Conservation (phyloP, 2,329 filamentous ascomycete species). For the Zymoseptoria ardabiliae region DNA sequence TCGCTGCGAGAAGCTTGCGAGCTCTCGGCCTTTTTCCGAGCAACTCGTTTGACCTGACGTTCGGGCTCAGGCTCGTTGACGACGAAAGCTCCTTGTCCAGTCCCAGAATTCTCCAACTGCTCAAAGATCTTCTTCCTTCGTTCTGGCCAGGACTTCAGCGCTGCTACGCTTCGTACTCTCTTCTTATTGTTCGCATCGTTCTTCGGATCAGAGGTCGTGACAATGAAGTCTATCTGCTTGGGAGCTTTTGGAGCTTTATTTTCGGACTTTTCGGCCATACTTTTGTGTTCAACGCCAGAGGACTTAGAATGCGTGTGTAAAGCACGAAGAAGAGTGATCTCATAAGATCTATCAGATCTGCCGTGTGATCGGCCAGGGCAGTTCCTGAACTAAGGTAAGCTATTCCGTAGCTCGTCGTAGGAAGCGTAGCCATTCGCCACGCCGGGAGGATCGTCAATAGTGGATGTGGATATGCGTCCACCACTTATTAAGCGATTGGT, state of each 20-base stretch:
- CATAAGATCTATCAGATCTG: background rate
- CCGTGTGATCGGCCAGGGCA: background rate
- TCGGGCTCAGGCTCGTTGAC: slow-evolving; percentile 10
- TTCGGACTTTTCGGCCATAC: background rate
- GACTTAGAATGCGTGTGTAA: background rate
- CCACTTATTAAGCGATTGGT: background rate
- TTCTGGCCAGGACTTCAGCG: slow-evolving; percentile 25
- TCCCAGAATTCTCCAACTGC: slow-evolving; percentile 15
- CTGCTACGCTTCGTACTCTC: slow-evolving; percentile 24
- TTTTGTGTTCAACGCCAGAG: background rate
- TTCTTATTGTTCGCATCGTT: slow-evolving; percentile 23
- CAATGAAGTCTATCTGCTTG: slow-evolving; percentile 21
- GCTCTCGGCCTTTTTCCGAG: background rate
- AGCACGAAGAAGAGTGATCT: background rate
- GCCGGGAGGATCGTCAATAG: background rate
- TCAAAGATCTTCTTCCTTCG: slow-evolving; percentile 22
- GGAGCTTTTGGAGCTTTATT: background rate
- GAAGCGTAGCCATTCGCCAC: background rate
- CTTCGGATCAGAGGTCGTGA: slow-evolving; percentile 20
- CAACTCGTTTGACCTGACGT: background rate
- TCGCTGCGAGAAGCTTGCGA: background rate
- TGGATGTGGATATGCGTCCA: background rate
- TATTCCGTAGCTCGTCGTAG: background rate
- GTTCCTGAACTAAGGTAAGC: background rate
- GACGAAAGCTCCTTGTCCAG: slow-evolving; percentile 17